These are phyloP conservation scores for Fusarium sublunatum DNA, from an alignment of 2,329 filamentous ascomycete species.

Conservation along the genomic window DNA sequence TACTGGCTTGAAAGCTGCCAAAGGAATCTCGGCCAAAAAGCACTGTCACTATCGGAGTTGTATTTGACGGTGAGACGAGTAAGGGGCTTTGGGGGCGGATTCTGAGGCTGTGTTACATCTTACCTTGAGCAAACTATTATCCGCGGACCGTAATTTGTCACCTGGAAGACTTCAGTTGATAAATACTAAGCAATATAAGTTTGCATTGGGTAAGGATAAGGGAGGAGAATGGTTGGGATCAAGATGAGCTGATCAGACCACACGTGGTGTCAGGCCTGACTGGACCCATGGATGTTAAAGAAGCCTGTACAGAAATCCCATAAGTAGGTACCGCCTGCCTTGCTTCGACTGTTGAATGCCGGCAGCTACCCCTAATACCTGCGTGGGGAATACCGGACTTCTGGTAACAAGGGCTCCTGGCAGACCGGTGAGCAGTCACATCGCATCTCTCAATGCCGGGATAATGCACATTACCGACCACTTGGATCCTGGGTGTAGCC, in stretches of 20 bases:
- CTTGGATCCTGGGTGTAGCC: conserved; percentile 20
- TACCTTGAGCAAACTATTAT: too few relatives aligned
- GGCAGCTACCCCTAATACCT: conserved; percentile 20
- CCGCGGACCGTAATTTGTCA: not conserved
- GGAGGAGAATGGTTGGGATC: not conserved
- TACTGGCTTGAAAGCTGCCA: not conserved
- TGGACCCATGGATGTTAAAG: not conserved
- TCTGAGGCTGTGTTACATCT: conserved; percentile 5
- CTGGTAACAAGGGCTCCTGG: conserved; percentile 38
- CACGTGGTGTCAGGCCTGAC: too few relatives aligned
- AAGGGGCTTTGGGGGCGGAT: not conserved
- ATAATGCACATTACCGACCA: conserved; percentile 22
- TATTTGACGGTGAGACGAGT: conserved; percentile 5
- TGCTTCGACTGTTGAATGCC: conserved; percentile 17
- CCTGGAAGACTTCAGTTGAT: conserved; percentile 1
- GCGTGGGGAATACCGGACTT: conserved; percentile 36
- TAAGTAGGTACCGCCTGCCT: conserved; percentile 6
- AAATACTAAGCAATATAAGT: not conserved
- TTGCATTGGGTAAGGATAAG: conserved; percentile 1
- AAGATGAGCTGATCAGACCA: conserved; percentile 3
- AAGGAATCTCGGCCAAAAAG: not conserved
- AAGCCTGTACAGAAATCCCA: conserved; percentile 1
- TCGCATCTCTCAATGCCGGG: conserved; percentile 31
- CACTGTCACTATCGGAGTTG: not conserved
- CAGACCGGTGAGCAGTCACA: conserved; percentile 42